Evolutionary conservation across 345 rosid species (phyloP).

Genomic region (Tarenaya hassleriana): DNA sequence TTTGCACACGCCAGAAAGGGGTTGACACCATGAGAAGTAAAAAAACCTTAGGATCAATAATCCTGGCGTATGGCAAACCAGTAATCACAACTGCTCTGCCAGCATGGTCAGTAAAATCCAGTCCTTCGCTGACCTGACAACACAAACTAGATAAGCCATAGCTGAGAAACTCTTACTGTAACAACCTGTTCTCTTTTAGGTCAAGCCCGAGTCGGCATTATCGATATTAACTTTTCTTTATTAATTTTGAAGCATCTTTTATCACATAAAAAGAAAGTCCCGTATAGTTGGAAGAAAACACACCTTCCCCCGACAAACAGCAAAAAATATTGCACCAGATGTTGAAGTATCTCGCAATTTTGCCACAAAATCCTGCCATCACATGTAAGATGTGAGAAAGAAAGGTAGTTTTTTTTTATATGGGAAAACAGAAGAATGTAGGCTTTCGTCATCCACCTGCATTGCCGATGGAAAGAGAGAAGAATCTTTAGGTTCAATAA

Average conservation of each 20-base stretch:
- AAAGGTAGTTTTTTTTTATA: slow-evolving; percentile 12
- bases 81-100: slow-evolving; percentile 94
- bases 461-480: slow-evolving; percentile 67
- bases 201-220: slow-evolving; percentile 6
- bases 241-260: neutral
- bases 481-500: slow-evolving; percentile 89
- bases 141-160: slow-evolving; percentile 19
- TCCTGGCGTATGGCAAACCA: slow-evolving; percentile 83
- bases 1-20: slow-evolving; percentile 8
- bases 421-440: slow-evolving; percentile 8
- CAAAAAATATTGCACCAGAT: slow-evolving; percentile 87
- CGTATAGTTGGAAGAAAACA: slow-evolving; percentile 18
- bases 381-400: slow-evolving; percentile 5
- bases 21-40: slow-evolving; percentile 10
- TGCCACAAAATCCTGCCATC: slow-evolving; percentile 67
- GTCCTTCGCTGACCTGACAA: slow-evolving; percentile 95
- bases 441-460: slow-evolving; percentile 42
- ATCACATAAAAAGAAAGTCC: slow-evolving; percentile 1
- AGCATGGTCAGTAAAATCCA: slow-evolving; percentile 95
- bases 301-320: slow-evolving; percentile 99
- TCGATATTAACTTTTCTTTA: neutral
- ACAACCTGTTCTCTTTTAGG: slow-evolving; percentile 5
- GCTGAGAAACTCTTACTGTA: slow-evolving; percentile 14
- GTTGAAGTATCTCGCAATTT: slow-evolving; percentile 69
- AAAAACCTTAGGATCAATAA: slow-evolving; percentile 82